Percentiles rank a stretch among this genome's conserved stretches.
These are phyloP conservation scores for Ceratocystis papillata DNA, from an alignment of 2,329 filamentous ascomycete genomes.

Conservation along the genomic window DNA sequence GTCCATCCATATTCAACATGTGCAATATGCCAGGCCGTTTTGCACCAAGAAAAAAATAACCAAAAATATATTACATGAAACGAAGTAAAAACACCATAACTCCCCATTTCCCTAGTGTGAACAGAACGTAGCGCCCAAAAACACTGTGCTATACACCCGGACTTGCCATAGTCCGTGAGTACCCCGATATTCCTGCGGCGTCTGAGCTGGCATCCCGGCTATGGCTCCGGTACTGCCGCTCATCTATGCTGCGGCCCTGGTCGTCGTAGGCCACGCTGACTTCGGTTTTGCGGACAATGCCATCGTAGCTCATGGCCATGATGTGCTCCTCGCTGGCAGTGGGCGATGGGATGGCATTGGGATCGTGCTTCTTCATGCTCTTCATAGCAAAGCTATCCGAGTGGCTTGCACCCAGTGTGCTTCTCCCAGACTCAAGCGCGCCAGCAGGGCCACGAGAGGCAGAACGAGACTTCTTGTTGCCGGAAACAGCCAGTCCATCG, in stretches of 20 bases:
- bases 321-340: constrained; percentile 34
- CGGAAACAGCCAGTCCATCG: constrained; percentile 23
- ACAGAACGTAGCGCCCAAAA: background rate
- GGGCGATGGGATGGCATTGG: constrained; percentile 31
- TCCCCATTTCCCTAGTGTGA: background rate
- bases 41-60: background rate
- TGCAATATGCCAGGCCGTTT: background rate
- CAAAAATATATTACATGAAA: constrained; percentile 3
- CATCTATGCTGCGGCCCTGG: constrained; percentile 1
- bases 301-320: constrained; percentile 31
- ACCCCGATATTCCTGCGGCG: background rate
- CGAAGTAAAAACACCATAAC: background rate
- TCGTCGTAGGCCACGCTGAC: constrained; percentile 28
- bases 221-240: background rate
- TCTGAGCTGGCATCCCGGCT: constrained; percentile 8
- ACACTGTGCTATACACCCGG: background rate
- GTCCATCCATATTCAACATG: no score
- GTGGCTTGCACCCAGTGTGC: constrained; percentile 19
- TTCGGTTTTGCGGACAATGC: constrained; percentile 33
- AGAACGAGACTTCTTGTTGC: constrained; percentile 24
- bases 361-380: constrained; percentile 30
- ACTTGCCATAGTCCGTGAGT: constrained; percentile 4
- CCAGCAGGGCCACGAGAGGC: constrained; percentile 10
- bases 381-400: constrained; percentile 26
- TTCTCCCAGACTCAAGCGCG: background rate